phyloP scores from a whole-genome alignment of 2,329 filamentous ascomycete species.

The Mycosphaerella arachidis region DNA sequence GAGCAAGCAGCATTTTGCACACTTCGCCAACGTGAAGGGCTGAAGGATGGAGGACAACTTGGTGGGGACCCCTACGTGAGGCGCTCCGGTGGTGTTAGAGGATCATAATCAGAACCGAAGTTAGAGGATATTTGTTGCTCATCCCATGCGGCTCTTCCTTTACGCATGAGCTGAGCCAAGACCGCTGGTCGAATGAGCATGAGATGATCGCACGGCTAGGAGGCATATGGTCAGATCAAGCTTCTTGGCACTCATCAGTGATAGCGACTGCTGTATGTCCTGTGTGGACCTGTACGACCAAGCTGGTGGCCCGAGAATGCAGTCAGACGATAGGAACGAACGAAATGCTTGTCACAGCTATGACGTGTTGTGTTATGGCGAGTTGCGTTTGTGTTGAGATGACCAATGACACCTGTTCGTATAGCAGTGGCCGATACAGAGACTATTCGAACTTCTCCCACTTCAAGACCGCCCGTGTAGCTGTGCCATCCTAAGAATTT shows the following conservation, averaged over 20 bases:
- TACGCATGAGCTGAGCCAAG: too few relatives aligned
- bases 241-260: too few relatives aligned
- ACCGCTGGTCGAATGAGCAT: too few relatives aligned
- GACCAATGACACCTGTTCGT: neutral
- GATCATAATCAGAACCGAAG: too few relatives aligned
- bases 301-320: neutral
- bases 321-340: neutral
- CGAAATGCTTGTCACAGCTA: neutral
- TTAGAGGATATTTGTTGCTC: too few relatives aligned
- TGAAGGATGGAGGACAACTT: neutral
- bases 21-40: neutral
- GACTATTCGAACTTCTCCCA: slow-evolving; percentile 27
- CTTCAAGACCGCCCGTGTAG: slow-evolving; percentile 21
- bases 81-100: too few relatives aligned
- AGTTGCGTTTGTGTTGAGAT: neutral
- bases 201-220: too few relatives aligned
- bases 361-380: neutral
- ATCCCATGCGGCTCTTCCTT: too few relatives aligned
- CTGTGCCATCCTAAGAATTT: slow-evolving; percentile 18
- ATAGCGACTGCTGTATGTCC: too few relatives aligned
- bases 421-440: neutral
- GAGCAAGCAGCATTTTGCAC: neutral
- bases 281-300: too few relatives aligned
- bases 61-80: too few relatives aligned
- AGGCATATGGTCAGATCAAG: too few relatives aligned